Percentiles rank a stretch among this genome's conserved stretches.
These are phyloP conservation scores for Aegilops umbellulata DNA, from an alignment of 176 grass and related monocot genomes.

Conservation along the genomic window DNA sequence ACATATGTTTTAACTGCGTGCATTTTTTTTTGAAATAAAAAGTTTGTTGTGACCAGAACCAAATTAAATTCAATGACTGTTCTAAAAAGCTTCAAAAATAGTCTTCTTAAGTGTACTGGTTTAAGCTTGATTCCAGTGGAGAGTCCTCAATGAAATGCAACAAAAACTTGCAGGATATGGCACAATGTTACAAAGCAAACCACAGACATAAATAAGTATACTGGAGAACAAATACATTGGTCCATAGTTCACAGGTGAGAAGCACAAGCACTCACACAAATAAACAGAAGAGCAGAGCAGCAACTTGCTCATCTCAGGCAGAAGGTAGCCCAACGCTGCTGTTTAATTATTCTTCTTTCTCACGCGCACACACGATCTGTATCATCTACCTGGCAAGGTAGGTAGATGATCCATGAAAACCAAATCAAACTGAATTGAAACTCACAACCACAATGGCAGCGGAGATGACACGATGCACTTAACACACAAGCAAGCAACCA, in stretches of 20 bases:
- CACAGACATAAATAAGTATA: too few relatives aligned
- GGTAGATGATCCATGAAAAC: neutral
- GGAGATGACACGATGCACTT: neutral
- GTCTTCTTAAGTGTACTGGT: too few relatives aligned
- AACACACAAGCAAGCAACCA: neutral
- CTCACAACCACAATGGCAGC: neutral
- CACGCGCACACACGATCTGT: neutral
- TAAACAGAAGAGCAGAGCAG: neutral
- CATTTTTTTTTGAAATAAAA: too few relatives aligned
- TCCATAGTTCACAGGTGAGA: neutral
- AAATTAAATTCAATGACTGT: too few relatives aligned
- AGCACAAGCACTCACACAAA: neutral
- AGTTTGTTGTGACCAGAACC: too few relatives aligned
- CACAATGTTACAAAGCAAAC: too few relatives aligned
- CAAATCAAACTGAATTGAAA: neutral
- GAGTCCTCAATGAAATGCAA: too few relatives aligned
- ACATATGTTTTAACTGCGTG: too few relatives aligned
- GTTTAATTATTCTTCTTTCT: neutral
- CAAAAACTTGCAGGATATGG: too few relatives aligned
- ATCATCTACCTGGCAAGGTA: neutral
- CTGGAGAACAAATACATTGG: too few relatives aligned
- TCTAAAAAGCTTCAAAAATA: too few relatives aligned
- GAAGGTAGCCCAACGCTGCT: neutral
- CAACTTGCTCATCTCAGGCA: neutral
- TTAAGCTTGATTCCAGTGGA: too few relatives aligned